Evolutionary conservation across 176 grass and related monocot species (phyloP).

Genomic region (Juncus effusus): DNA sequence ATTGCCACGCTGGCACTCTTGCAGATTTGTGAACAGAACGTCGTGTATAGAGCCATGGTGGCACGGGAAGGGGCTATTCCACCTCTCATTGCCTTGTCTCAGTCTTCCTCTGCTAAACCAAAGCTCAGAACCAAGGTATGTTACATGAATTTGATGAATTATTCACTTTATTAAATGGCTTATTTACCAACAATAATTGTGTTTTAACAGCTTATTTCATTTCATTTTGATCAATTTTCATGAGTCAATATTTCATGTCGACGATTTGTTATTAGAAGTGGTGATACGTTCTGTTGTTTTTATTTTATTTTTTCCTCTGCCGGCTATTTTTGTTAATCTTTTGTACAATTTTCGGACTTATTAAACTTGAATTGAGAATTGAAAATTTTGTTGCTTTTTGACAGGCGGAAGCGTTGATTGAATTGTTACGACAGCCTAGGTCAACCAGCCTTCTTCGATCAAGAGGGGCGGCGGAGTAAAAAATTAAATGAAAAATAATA

Average conservation of each 20-base stretch:
- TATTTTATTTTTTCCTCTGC: no score
- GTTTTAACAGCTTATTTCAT: no score
- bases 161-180: background rate
- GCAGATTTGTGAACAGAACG: conserved; percentile 83
- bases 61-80: conserved; percentile 89
- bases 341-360: no score
- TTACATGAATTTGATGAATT: background rate
- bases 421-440: conserved; percentile 67
- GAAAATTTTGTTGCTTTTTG: background rate
- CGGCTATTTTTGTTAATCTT: no score
- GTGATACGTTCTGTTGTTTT: no score
- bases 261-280: no score
- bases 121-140: conserved; percentile 74
- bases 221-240: no score
- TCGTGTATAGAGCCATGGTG: conserved; percentile 63
- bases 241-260: no score
- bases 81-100: conserved; percentile 80
- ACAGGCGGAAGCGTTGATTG: conserved; percentile 69
- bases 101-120: conserved; percentile 47
- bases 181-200: no score
- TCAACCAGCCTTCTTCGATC: conserved; percentile 32
- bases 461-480: conserved; percentile 32
- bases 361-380: no score
- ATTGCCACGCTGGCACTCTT: conserved; percentile 62
- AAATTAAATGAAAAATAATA: conserved; percentile 5